A percentile compares a stretch with the other conserved stretches of the same genome.
Conservation (phyloP, 805 yeast genomes). For the Komagataella pastoris region DNA sequence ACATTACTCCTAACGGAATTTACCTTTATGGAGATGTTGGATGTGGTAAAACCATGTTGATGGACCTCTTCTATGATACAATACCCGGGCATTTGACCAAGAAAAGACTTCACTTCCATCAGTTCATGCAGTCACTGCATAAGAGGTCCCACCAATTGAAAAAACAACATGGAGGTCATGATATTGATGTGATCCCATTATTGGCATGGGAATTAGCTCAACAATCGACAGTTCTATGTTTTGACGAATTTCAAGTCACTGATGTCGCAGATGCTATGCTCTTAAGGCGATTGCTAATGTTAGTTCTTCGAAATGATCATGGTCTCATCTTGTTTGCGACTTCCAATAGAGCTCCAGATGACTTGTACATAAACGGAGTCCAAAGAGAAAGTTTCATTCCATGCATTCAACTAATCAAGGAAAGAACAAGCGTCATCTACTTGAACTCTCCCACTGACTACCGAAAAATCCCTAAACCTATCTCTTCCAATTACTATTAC, state of each 20-base stretch:
- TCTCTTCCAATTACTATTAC: conserved; percentile 62
- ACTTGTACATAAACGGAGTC: conserved; percentile 83
- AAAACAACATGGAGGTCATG: conserved; percentile 48
- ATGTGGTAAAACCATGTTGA: conserved; percentile 95
- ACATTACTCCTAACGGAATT: conserved; percentile 53
- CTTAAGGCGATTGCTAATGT: conserved; percentile 57
- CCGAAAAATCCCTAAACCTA: conserved; percentile 75
- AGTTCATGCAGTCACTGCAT: conserved; percentile 91
- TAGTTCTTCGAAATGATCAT: conserved; percentile 55
- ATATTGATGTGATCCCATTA: conserved; percentile 71
- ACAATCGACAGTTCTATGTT: conserved; percentile 68
- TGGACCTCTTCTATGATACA: conserved; percentile 87
- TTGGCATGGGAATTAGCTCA: conserved; percentile 76
- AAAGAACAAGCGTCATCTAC: conserved; percentile 61
- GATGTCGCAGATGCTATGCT: conserved; percentile 99
- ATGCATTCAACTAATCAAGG: conserved; percentile 70
- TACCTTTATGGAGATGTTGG: conserved; percentile 97
- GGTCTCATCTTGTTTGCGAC: conserved; percentile 89
- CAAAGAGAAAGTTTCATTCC: conserved; percentile 90
- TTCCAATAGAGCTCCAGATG: conserved; percentile 91
- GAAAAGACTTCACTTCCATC: conserved; percentile 84
- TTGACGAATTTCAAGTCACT: conserved; percentile 96
- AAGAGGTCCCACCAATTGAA: conserved; percentile 73
- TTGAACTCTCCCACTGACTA: conserved; percentile 91
- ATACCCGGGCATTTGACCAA: conserved; percentile 70